phyloP scores from a whole-genome alignment of 169 alveolate genomes.

The Babesia gibsoni region DNA sequence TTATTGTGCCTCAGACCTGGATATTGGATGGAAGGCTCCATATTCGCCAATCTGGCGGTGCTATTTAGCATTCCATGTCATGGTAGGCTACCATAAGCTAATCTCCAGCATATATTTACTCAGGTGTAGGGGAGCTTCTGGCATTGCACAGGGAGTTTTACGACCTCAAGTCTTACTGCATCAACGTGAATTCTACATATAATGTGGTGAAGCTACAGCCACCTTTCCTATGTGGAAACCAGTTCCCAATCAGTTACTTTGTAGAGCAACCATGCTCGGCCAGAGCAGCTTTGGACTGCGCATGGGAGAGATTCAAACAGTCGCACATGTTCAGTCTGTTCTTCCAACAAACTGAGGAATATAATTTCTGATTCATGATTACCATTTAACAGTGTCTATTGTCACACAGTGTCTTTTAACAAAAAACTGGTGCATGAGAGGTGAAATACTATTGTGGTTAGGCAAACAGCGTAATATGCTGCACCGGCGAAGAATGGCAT shows the following conservation, averaged over 20 bases:
- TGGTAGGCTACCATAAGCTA: conserved; percentile 13
- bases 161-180: conserved; percentile 52
- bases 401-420: no score
- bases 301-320: not conserved
- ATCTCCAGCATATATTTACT: not conserved
- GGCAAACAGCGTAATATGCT: no score
- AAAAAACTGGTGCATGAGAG: no score
- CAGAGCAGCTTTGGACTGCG: not conserved
- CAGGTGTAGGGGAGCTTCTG: conserved; percentile 38
- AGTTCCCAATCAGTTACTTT: conserved; percentile 27
- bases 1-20: conserved; percentile 3
- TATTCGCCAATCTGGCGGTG: conserved; percentile 44
- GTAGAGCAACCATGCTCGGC: not conserved
- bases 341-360: no score
- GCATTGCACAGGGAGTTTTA: conserved; percentile 39
- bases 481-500: no score
- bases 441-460: no score
- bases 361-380: no score
- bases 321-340: not conserved
- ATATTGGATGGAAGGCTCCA: conserved; percentile 47
- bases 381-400: no score
- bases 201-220: conserved; percentile 42
- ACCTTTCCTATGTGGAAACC: conserved; percentile 55
- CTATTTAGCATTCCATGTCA: conserved; percentile 60
- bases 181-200: conserved; percentile 9